Conservation (phyloP, 768 basidiomycete species). For the Antrodiella citrinella region DNA sequence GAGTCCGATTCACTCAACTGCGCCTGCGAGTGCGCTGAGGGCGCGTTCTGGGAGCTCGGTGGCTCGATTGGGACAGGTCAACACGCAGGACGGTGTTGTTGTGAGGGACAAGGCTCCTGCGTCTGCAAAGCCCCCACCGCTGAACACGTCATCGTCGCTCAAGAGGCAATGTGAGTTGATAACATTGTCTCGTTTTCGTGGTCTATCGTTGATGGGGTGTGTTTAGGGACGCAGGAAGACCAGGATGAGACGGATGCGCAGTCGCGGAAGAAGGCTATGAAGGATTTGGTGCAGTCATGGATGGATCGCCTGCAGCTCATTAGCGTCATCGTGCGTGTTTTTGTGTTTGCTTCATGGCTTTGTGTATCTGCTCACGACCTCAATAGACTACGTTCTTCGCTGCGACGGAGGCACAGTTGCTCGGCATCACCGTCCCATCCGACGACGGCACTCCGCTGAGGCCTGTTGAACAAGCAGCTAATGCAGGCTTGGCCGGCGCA, state of each 20-base stretch:
- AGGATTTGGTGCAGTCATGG: constrained; percentile 51
- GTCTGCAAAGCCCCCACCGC: not conserved
- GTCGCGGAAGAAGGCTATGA: constrained; percentile 36
- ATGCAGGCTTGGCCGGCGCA: constrained; percentile 39
- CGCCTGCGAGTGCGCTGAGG: not conserved
- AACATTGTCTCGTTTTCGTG: not conserved
- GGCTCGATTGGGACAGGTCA: not conserved
- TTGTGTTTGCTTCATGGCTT: not conserved
- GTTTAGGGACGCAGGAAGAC: constrained; percentile 39
- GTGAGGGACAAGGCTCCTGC: not conserved
- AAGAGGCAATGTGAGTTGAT: constrained; percentile 1
- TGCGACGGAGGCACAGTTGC: constrained; percentile 43
- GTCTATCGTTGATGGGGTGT: too few relatives aligned
- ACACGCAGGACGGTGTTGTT: not conserved
- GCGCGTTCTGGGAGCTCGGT: not conserved
- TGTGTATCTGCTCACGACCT: too few relatives aligned
- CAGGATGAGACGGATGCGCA: constrained; percentile 42
- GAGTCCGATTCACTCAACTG: not conserved
- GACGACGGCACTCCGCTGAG: constrained; percentile 1
- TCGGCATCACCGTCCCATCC: constrained; percentile 32
- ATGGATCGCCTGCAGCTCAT: constrained; percentile 56
- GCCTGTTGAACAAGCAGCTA: constrained; percentile 17
- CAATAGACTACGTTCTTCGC: constrained; percentile 54
- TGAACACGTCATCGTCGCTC: not conserved
- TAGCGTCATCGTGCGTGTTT: constrained; percentile 42